Evolutionary conservation across 2,329 filamentous ascomycete species (phyloP), one percentile per base, ranked within the genome.

Genomic region (Xylariaceae sp.): DNA sequence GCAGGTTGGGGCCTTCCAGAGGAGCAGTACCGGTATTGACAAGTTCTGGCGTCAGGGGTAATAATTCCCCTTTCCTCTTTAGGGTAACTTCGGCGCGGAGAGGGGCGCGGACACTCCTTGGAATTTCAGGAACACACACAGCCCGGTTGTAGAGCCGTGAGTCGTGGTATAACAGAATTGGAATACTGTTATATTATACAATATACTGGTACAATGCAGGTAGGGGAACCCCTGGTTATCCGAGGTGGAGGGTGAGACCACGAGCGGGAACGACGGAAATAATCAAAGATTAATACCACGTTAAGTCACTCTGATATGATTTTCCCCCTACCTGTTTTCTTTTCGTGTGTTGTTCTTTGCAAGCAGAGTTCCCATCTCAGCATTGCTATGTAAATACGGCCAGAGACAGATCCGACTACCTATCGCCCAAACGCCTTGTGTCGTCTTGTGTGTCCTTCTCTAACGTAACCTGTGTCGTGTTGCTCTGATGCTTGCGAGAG

Each of bases 51-150:
- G 52, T 36, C 60, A 62, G 62, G 62, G 64, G 60, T 57, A 58
- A 53, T 28, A 49, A 33, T 55, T 44, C 39, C 55, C 54, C 47
- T 60, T 61, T 53, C 63, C 41, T 12, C 23, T 60, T 63, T 60
- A 36, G 59, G 54, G 40, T 43, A 51, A 50, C 45, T 56, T 37
- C 48, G 53, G 53, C 29, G 58, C 54, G 57, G 58, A 60, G 62
- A 63, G 64, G 62, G 53, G 53, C 56, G 52, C 56, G 43, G 53
- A 36, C 40, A 57, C 43, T 56, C 57, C 53, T 56, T 53, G 44
- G 50, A 58, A 64, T 60, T 61, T 52, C 59, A 64, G 64, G 61
- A 63, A 67, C 62, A 50, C 40, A 47, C 50, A 39, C 37, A 26
- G 47, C 39, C 33, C 36, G 39, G 44, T 39, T 21, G 28, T 26